Base-by-base conservation (phyloP, 2,329 filamentous ascomycete species). In the Beauveria scarabaeidicola region DNA sequence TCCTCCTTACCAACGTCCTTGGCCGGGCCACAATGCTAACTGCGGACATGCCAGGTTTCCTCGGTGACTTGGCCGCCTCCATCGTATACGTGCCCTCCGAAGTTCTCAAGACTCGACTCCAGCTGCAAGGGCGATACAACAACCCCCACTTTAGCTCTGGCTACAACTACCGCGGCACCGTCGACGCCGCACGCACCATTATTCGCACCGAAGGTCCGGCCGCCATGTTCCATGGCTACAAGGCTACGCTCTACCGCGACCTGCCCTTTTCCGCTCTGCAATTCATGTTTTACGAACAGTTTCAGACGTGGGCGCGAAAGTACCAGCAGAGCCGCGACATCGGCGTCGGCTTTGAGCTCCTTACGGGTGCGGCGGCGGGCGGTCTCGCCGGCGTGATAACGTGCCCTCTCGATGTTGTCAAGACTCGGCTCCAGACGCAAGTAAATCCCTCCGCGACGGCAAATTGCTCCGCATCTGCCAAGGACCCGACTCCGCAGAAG, bases 241-340 rank as follows among this genome's bases (percentile, higher is more conserved):
- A 94, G 72, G 94, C 94, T 11, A 99, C 94, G 0, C 84, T 99
- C 3, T 94, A 90, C 75, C 88, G 94, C 61, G 94, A 99, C 68
- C 81, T 99, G 23, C 94, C 94, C 1, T 99, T 97, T 70, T 97
- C 93, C 0, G 94, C 94, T 0, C 77, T 99, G 11, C 94, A 99
- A 70, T 97, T 99, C 74, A 93, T 95, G 68, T 97, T 99, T 71
- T 99, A 96, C 78, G 94, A 99, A 73, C 90, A 97, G 73, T 92
- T 92, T 70, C 90, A 92, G 68, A 84, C 81, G 50, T 83, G 90
- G 80, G 92, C 94, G 1, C 88, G 88, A 68, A 73, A 84, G 57
- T 95, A 88, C 80, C 86, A 89, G 69, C 84, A 88, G 38, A 88
- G 86, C 63, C 83, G 87, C 60, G 90, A 97, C 61, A 95, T 99